Conservation (phyloP, 2,329 filamentous ascomycete genomes). For the Colletotrichum tropicicola region DNA sequence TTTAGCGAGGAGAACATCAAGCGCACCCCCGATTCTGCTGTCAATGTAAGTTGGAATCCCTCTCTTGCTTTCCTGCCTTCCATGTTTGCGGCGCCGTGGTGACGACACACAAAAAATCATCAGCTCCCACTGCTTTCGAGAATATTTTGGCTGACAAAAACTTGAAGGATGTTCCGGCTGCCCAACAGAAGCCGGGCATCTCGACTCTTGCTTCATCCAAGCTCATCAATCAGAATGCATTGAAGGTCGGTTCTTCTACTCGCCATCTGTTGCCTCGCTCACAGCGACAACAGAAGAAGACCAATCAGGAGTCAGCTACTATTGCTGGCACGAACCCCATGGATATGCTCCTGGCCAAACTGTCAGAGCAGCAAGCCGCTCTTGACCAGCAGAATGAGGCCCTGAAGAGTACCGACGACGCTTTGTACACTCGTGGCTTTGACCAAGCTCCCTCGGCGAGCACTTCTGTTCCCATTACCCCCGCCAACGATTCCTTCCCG, state of each 20-base stretch:
- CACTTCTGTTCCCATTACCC: constrained; percentile 70
- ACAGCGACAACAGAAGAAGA: constrained; percentile 56
- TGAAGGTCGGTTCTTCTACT: constrained; percentile 53
- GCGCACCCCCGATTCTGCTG: background rate
- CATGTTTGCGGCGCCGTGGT: too few species aligned
- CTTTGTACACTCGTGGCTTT: constrained; percentile 44
- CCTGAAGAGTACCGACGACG: constrained; percentile 52
- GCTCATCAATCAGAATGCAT: constrained; percentile 61
- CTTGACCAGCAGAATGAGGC: constrained; percentile 67
- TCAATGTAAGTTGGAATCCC: constrained; percentile 1
- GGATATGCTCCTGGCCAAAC: constrained; percentile 77
- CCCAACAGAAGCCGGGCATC: constrained; percentile 50
- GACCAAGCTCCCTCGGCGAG: constrained; percentile 60
- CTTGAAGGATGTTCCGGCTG: background rate
- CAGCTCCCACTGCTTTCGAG: background rate
- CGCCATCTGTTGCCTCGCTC: constrained; percentile 22
- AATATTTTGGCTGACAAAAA: background rate
- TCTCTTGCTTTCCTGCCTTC: too few species aligned
- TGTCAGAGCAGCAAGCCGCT: constrained; percentile 75
- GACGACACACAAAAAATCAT: too few species aligned
- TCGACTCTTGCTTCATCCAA: constrained; percentile 61
- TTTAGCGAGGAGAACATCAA: constrained; percentile 34
- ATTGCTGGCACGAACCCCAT: constrained; percentile 60
- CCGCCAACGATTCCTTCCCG: constrained; percentile 64
- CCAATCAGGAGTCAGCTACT: constrained; percentile 50